phyloP scores from a whole-genome alignment of 1,139 yeast species.

The Pichia inconspicua region DNA sequence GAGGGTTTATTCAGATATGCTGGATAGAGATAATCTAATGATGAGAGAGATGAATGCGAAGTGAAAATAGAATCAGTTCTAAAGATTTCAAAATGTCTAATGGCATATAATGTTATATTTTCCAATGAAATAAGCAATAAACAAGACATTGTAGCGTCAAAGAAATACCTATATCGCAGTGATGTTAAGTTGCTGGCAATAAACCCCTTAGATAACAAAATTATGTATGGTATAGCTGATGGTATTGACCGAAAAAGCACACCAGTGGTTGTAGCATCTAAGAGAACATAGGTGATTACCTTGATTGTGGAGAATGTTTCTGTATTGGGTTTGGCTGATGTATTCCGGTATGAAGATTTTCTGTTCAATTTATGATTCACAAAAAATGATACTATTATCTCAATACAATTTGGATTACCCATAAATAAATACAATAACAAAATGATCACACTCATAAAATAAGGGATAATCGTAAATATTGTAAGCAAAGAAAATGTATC shows the following conservation, averaged over 20 bases:
- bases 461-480: conserved; percentile 24
- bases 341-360: neutral
- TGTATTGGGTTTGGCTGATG: neutral
- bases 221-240: conserved; percentile 33
- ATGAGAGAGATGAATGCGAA: conserved; percentile 4
- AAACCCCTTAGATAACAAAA: conserved; percentile 41
- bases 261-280: conserved; percentile 14
- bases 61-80: conserved; percentile 10
- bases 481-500: conserved; percentile 28
- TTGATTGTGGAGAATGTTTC: conserved; percentile 22
- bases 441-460: conserved; percentile 33
- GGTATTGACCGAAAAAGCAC: conserved; percentile 31
- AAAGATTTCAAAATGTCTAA: conserved; percentile 12
- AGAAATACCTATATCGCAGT: conserved; percentile 23
- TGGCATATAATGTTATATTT: conserved; percentile 7
- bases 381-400: conserved; percentile 34
- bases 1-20: conserved; percentile 6
- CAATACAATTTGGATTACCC: conserved; percentile 38
- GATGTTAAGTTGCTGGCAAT: conserved; percentile 47
- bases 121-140: conserved; percentile 17
- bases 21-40: conserved; percentile 10
- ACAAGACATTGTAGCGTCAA: conserved; percentile 22
- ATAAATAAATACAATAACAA: conserved; percentile 35
- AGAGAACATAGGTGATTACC: conserved; percentile 28
- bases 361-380: conserved; percentile 24